phyloP scores from a whole-genome alignment of 352 stramenopile species.

The Pythium sp. region DNA sequence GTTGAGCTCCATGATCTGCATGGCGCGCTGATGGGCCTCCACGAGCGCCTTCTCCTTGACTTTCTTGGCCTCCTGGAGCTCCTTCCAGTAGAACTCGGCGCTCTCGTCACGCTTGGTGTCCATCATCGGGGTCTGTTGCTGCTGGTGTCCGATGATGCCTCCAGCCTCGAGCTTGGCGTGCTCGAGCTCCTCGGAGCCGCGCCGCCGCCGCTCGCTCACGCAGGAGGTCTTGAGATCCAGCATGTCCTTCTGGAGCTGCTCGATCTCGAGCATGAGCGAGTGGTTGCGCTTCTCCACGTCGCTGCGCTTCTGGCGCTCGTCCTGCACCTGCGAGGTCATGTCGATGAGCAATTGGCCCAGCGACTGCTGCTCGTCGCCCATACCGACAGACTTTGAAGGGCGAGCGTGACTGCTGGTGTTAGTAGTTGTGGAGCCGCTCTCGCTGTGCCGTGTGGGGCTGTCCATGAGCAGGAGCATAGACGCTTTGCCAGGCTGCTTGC shows the following conservation, averaged over 20 bases:
- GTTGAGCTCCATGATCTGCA: conserved; percentile 71
- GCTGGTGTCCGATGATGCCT: neutral
- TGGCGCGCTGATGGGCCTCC: conserved; percentile 48
- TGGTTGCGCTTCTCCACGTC: conserved; percentile 68
- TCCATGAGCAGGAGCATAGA: conserved; percentile 17
- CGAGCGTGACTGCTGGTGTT: conserved; percentile 10
- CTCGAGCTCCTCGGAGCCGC: conserved; percentile 14
- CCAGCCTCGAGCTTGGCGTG: neutral
- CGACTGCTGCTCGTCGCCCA: conserved; percentile 4
- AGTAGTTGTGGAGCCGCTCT: neutral
- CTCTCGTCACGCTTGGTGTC: conserved; percentile 20
- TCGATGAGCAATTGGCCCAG: conserved; percentile 52
- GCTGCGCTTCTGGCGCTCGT: conserved; percentile 44
- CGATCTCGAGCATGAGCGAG: conserved; percentile 59
- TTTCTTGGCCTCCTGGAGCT: conserved; percentile 54
- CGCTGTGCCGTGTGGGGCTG: neutral
- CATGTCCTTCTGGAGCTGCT: conserved; percentile 63
- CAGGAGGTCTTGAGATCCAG: conserved; percentile 48
- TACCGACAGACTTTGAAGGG: too few relatives aligned
- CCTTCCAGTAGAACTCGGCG: conserved; percentile 48
- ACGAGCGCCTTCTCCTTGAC: conserved; percentile 53
- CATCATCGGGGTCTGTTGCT: neutral
- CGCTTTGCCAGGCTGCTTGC: neutral
- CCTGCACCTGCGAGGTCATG: conserved; percentile 62
- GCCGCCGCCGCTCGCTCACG: conserved; percentile 13